Evolutionary conservation across 257 asterid species (phyloP).

Genomic region (Solanum microdontum): DNA sequence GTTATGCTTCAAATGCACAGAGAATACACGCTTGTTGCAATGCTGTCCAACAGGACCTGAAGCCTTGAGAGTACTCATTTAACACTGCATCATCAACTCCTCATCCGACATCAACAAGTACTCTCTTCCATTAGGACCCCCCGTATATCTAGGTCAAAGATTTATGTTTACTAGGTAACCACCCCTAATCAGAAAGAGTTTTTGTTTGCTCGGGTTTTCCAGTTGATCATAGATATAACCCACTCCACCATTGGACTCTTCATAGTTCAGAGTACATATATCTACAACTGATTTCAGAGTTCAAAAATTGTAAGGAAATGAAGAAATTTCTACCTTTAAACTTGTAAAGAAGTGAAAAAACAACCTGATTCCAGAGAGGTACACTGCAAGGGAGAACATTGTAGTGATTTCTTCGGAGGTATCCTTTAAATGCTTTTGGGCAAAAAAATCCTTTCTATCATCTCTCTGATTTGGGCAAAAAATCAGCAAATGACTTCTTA

Average conservation of each 20-base stretch:
- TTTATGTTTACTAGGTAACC: not conserved
- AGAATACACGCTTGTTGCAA: constrained; percentile 90
- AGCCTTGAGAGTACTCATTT: constrained; percentile 63
- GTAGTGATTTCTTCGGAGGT: not conserved
- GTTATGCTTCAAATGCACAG: constrained; percentile 90
- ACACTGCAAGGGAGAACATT: not conserved
- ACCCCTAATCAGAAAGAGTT: not conserved
- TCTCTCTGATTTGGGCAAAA: not conserved
- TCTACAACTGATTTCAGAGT: not conserved
- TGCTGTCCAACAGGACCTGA: constrained; percentile 99
- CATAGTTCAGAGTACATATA: not conserved
- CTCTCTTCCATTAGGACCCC: constrained; percentile 27
- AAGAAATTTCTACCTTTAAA: not conserved
- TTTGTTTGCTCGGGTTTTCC: not conserved
- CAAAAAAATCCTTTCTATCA: not conserved
- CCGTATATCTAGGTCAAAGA: not conserved
- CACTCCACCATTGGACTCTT: not conserved
- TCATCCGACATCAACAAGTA: constrained; percentile 66
- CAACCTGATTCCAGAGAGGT: not conserved
- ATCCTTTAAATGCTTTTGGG: not conserved
- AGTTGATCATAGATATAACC: not conserved
- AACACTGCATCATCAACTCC: constrained; percentile 71
- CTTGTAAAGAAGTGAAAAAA: not conserved
- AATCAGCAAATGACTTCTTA: not conserved
- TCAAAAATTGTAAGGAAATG: not conserved